Percentiles rank a stretch among this genome's conserved stretches.
These are phyloP conservation scores for Larix kaempferi DNA, from an alignment of 75 land plant species.

Conservation along the genomic window DNA sequence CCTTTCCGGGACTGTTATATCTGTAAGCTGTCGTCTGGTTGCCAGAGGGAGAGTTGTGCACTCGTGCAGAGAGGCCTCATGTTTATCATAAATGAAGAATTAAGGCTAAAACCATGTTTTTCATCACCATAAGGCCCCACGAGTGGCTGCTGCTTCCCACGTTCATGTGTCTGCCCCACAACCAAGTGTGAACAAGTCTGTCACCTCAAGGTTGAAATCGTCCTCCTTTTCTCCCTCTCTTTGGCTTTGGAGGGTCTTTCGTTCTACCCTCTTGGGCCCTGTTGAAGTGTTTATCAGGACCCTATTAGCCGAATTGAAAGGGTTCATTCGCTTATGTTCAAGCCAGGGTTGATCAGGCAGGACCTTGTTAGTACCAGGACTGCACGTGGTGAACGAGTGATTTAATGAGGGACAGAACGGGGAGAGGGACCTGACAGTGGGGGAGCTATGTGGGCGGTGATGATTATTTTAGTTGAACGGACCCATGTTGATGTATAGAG, in stretches of 20 bases:
- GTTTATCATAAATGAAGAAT: not conserved
- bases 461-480: conserved; percentile 7
- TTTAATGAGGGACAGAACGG: not conserved
- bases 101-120: not conserved
- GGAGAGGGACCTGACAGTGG: not conserved
- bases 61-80: not conserved
- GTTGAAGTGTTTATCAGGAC: not conserved
- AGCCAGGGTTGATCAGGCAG: not conserved
- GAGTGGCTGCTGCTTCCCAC: conserved; percentile 6
- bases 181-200: not conserved
- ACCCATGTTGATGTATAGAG: conserved; percentile 11
- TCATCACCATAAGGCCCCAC: not conserved
- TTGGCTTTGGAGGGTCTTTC: too few relatives aligned
- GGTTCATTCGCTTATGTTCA: not conserved
- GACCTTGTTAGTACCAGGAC: too few relatives aligned
- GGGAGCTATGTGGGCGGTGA: not conserved
- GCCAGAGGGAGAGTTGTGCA: not conserved
- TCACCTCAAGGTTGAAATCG: not conserved
- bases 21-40: conserved; percentile 1
- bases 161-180: not conserved
- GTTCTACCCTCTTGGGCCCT: too few relatives aligned
- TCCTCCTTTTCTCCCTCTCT: not conserved
- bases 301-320: not conserved
- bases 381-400: conserved; percentile 7
- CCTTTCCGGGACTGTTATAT: not conserved